Percentiles rank a stretch among this genome's conserved stretches.
These are phyloP conservation scores for Rhynchosporium secalis DNA, from an alignment of 2,329 filamentous ascomycete genomes.

Conservation along the genomic window DNA sequence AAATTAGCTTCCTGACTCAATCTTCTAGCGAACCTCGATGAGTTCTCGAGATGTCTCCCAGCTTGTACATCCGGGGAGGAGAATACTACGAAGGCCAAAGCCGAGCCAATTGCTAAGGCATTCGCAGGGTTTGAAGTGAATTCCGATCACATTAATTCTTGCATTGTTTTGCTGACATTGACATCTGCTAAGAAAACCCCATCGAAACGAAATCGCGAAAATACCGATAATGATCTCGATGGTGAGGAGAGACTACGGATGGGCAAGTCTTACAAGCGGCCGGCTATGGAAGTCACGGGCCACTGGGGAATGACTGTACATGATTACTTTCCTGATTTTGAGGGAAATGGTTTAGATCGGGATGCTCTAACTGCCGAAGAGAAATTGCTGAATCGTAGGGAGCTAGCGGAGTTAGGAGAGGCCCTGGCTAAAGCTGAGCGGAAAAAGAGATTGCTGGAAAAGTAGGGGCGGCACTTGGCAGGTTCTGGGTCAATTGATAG, in stretches of 20 bases:
- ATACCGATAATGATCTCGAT: slow-evolving; percentile 25
- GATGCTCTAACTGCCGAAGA: slow-evolving; percentile 15
- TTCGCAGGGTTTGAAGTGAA: slow-evolving; percentile 12
- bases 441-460: slow-evolving; percentile 13
- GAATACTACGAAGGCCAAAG: slow-evolving; percentile 11
- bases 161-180: background rate
- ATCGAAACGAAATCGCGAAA: slow-evolving; percentile 19
- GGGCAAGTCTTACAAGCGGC: slow-evolving; percentile 14
- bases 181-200: slow-evolving; percentile 1
- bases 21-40: background rate
- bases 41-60: background rate
- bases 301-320: slow-evolving; percentile 24
- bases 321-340: slow-evolving; percentile 24
- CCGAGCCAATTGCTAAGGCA: slow-evolving; percentile 16
- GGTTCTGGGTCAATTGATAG: background rate
- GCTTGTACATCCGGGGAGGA: slow-evolving; percentile 17
- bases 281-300: slow-evolving; percentile 13
- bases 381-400: slow-evolving; percentile 18
- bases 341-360: slow-evolving; percentile 1
- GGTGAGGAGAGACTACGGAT: slow-evolving; percentile 29
- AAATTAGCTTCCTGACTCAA: background rate
- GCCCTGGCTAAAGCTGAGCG: slow-evolving; percentile 10
- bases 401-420: slow-evolving; percentile 23
- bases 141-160: background rate
- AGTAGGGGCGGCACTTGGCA: background rate